Evolutionary conservation across 768 basidiomycete species (phyloP), one percentile per base, ranked within the genome.

Genomic region (Macrocybe gigantea): DNA sequence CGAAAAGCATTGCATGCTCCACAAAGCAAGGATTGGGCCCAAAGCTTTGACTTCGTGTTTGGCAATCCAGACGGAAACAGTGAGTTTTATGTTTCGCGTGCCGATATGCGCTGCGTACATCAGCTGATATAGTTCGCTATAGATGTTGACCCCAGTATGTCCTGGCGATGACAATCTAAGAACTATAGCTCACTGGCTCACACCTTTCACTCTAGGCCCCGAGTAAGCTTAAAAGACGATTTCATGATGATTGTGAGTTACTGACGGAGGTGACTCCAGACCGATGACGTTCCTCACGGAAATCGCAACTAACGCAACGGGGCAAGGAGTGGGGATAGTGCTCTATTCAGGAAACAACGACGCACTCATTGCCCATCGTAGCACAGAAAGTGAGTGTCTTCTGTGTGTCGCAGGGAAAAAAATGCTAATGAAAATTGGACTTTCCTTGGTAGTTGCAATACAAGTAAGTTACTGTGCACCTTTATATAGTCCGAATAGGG

Each of bases 301-400:
- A 30, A 70, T 86, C n/a, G 83, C 84, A 4, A 73, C 78, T 9
- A 86, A 86, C 50, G 76, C 79, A 14, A 73, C 82, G 0, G 68
- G 66, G 1, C 73, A 73, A 5, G 61, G 68, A 22, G 61, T 88
- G 22, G 65, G 67, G 1, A 62, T 85, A n/a, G 64, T 85, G 7
- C 60, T 86, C 11, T 85, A 67, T 58, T 84, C 83, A 22, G 85
- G 79, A 10, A 87, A 87, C 54, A 80, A 85, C 51, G 85, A 88
- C 60, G 67, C 78, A 6, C 75, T 86, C 15, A 67, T 85, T 41
- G 68, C 83, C 1, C 85, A 85, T 55, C 66, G 72, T 29, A 76
- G 82, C 10, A 78, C 81, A 33, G 79, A 87, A 73, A 64, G 84
- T 83, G 58, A 6, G 71, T 53, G 49, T 22, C 1, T 31, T 10